Base-by-base conservation (phyloP, 2,329 filamentous ascomycete genomes). In the Monosporascus sp. region DNA sequence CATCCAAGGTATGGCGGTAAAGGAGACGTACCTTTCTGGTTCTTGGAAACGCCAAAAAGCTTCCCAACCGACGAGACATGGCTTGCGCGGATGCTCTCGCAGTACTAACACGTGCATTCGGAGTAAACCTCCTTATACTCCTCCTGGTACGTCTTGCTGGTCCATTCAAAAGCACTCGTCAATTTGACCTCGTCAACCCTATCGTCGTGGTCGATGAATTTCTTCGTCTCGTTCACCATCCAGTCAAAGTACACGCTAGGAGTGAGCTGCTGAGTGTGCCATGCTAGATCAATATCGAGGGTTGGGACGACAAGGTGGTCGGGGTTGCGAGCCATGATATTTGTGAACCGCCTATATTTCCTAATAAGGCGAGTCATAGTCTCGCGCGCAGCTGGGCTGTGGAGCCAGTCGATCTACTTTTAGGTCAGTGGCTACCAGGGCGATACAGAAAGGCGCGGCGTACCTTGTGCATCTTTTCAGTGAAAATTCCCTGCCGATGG, bases 101-200 rank as follows among this genome's bases (percentile, higher is more conserved):
- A 95, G 67, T 92, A 90, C 88, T 88, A 92, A 68, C 89, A 92
- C 0, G 83, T 88, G 62, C 89, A 93, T 67, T 88, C 86, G 1
- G 81, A 86, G 66, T 92, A 95, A 5, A 89, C 79, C 49, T 86
- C 79, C 17, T 74, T 71, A 59, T 81, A 91, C 15, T 73, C 68
- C 27, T 82, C 80, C 60, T 89, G 81, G 66, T 93, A 95, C 1
- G 69, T 72, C 60, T 85, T 86, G 63, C 79, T 82, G 0, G 90
- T 95, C 80, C 82, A 89, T 64, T 85, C 82, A 63, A 94, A 94
- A 5, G 78, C 75, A 1, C 75, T 73, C 45, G 81, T 81, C 7
- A 95, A 77, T 48, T 76, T 78, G 15, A 72, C 73, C 62, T 91
- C 86, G 48, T 86, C 83, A 22, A 95, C 83, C 70, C 93, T 93